phyloP scores from a whole-genome alignment of 208 protist species.

The Acanthamoeba divionensis region DNA sequence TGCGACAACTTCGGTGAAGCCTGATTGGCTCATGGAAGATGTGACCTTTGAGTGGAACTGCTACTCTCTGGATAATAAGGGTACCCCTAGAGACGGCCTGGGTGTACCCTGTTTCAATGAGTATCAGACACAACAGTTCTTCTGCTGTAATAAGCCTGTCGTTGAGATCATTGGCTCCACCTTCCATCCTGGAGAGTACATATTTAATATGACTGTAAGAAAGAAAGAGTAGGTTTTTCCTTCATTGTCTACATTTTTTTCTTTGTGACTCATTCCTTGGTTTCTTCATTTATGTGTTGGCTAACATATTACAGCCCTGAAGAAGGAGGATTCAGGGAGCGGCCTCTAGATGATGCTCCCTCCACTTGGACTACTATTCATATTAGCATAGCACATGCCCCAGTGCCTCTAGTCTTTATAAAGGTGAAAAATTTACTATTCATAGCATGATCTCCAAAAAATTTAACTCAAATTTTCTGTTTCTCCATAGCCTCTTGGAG shows the following conservation, averaged over 20 bases:
- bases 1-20: too few species aligned
- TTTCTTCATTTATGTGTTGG: background rate
- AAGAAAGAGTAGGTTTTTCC: background rate
- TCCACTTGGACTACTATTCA: background rate
- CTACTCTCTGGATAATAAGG: too few species aligned
- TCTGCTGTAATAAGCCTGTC: background rate
- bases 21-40: too few species aligned
- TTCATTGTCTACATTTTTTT: background rate
- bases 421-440: background rate
- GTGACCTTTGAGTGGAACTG: too few species aligned
- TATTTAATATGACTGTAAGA: conserved; percentile 28
- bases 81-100: too few species aligned
- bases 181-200: background rate
- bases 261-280: background rate
- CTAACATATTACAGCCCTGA: background rate
- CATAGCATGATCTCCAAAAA: background rate
- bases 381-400: background rate
- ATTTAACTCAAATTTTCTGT: background rate
- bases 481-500: background rate
- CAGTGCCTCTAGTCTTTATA: background rate
- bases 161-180: background rate
- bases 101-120: background rate
- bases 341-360: background rate
- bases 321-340: background rate
- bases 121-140: background rate